Evolutionary conservation across 768 basidiomycete species (phyloP), one percentile per base, ranked within the genome.

Genomic region (Aureoboletus auriporus): DNA sequence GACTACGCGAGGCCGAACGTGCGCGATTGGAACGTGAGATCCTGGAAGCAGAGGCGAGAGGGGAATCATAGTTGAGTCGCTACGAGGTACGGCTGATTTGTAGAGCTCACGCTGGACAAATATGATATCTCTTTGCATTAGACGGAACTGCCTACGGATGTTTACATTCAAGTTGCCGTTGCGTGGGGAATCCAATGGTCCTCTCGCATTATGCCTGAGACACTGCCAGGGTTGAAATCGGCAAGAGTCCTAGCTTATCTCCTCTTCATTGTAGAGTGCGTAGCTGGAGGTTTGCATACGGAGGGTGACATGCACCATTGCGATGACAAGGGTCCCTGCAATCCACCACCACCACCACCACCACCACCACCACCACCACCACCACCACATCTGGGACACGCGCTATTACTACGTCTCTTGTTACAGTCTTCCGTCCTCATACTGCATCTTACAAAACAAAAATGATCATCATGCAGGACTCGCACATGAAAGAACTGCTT

Each of bases 1-100:
- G 89, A 5, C 71, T 93, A 62, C 75, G 89, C 31, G 86, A 92
- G 59, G 88, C 89, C 0, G 90, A 92, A 63, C 75, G 85, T 34
- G 84, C 82, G 53, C 72, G 84, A 38, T 62, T 93, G 23, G 90
- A 92, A 62, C 73, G 78, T 49, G 88, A 90, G 63, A 89, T 90
- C 54, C 65, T 79, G 34, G 86, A 87, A 60, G 75, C 78, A 45
- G 88, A 90, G 55, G 81, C 77, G 6, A 52, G 43, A n/a, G 64
- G 45, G 27, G 54, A 59, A 7, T 33, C 46, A 3, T 54, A 51
- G 44, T 39, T 44, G 37, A 26, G 7, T 35, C 35, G n/a, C 12
- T n/a, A 45, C 14, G 50, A 52, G 59, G 56, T 58, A 49, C 42
- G 49, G 37, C 38, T 38, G 14, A 44, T 39, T 51, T 49, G 47